Base-by-base conservation (phyloP, 2,329 filamentous ascomycete genomes). In the Raffaelea arxii region DNA sequence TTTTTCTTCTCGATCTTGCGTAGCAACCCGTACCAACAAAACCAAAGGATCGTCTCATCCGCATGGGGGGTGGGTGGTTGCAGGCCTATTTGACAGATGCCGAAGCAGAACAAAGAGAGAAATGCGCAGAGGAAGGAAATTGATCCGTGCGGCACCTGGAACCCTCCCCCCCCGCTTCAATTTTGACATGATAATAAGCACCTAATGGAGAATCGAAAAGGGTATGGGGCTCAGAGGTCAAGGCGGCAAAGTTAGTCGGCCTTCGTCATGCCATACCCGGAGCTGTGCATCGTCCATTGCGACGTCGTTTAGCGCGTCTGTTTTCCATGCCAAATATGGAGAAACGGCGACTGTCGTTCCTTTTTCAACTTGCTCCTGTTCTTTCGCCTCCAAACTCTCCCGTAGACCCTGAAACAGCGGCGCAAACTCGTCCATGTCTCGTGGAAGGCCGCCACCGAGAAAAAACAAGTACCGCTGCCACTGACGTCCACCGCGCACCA, bases 401-500 rank as follows among this genome's bases (percentile, higher is more conserved):
- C 22, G 38, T 4, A 41, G 38, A 24, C 38, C 38, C 38, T 7
- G 11, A 24, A 41, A 41, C 22, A 41, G 38, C 12, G 21, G 18
- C 22, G 24, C n/a, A 2, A 41, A 23, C 38, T 41, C 38, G 16
- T 10, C 38, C 11, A 25, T 25, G 4, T 41, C 38, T 14, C 22
- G 16, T 23, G 38, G 38, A 23, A 41, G 14, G 6, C 38, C 38
- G 22, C 38, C 38, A 6, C 46, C 46, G 21, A 51, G 37, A 19
- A 41, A 44, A 22, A 49, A 51, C 24, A 45, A 38, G 25, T 49
- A 45, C 14, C 58, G 53, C 42, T 61, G 57, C 25, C 55, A 35
- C 30, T 47, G 51, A 40, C 58, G 50, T 1, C 55, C 56, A 4
- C 52, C 18, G 0, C 47, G 38, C 14, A 60, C 46, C 18, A 24